Evolutionary conservation across 2,329 filamentous ascomycete genomes (phyloP), one percentile per base, ranked within the genome.

Genomic region (Fusarium nanum): DNA sequence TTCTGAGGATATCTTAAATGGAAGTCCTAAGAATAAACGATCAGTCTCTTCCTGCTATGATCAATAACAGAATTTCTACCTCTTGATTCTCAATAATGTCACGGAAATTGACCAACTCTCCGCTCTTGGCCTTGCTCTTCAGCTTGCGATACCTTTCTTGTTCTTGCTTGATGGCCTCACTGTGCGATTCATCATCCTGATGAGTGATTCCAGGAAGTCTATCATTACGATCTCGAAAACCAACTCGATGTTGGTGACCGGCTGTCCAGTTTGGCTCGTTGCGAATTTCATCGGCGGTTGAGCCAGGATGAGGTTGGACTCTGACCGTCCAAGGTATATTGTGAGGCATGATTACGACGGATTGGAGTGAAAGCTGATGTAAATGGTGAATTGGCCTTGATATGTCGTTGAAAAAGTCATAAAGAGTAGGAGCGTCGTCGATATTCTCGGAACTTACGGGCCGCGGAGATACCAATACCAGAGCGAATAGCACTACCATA

Each of bases 1-100:
- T 37, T n/a, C 3, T 37, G 18, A 37, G 34, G 34, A 12, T 37
- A 37, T 12, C 34, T 37, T 2, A 37, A 3, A 7, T 37, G 34
- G 3, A 37, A 37, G 18, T 37, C 34, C 34, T 37, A 4, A 3
- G 1, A 4, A 6, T 2, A 7, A 7, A 0, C 0, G 6, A 1
- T 37, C 4, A 37, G 32, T 18, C 5, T 34, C 9, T 37, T 37
- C 3, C 16, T n/a, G 9, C 2, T 11, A 1, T 37, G 32, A 37
- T 3, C 1, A n/a, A 11, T 6, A 6, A 37, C 3, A 37, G 9
- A n/a, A 11, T 4, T 18, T 0, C 3, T 18, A 37, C 34, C 34
- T 37, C 34, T 37, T 37, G 34, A 37, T 37, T 37, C 6, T n/a
- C 34, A n/a, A 37, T n/a, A 0, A 37, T 11, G 10, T 37, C 34